Evolutionary conservation across 768 basidiomycete genomes (phyloP), one percentile per base, ranked within the genome.

Genomic region (Leccinum truebloodii): DNA sequence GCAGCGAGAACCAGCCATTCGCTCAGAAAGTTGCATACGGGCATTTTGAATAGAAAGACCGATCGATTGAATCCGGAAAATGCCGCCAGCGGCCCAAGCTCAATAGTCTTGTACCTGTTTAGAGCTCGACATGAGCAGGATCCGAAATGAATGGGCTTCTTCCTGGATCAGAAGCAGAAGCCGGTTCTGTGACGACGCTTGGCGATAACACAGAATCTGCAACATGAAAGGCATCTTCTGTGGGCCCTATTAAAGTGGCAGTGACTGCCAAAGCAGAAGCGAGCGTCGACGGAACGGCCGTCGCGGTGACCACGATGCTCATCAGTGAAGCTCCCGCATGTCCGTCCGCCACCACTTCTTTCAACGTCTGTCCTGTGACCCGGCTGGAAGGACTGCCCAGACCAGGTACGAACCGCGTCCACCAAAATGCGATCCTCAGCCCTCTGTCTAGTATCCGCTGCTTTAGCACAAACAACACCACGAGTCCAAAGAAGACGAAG

Each of bases 381-480:
- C 16, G 62, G 37, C 37, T 46, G 14, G 34, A 34, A 60, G 67
- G 50, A 35, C 57, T 26, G 34, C 58, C 49, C 2, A 59, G 1
- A 13, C 57, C 55, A 35, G 91, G 91, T 0, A 92, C 58, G 57
- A 90, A 90, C 41, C 84, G 80, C 46, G 89, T 90, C 92, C 94
- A 96, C 89, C 90, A 95, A 55, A 94, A 87, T 0, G 90, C 90
- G 4, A 95, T 79, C 22, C 88, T 80, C 26, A 96, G 62, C 3
- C 90, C 86, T 37, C 86, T 84, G 71, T 96, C 92, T 37, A 98
- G 64, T 52, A 98, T 77, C 16, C 97, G 83, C 59, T 95, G 87
- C 75, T 97, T 94, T 67, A 98, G 68, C 65, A 99, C 89, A 67
- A 92, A 95, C 26, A 89, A 81, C 7, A 94, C 86, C 32, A 92